These are phyloP conservation scores for Fraxinus paxiana DNA, from an alignment of 305 asterid genomes.

Conservation along the genomic window DNA sequence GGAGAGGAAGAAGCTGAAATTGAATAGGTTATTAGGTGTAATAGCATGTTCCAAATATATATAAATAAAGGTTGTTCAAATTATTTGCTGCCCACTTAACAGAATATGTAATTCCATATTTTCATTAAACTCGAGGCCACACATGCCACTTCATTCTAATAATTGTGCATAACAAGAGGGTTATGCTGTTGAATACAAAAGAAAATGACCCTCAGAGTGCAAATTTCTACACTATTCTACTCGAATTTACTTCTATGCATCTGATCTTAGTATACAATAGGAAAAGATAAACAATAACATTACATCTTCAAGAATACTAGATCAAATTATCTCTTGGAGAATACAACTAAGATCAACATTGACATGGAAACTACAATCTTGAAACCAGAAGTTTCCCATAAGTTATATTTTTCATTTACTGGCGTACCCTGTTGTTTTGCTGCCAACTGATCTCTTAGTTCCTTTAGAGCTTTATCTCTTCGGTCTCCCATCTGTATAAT, in stretches of 20 bases:
- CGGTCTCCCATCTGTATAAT: conserved; percentile 76
- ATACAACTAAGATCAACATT: conserved; percentile 63
- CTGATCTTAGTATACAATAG: conserved; percentile 32
- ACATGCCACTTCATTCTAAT: conserved; percentile 15
- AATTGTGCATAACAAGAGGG: conserved; percentile 15
- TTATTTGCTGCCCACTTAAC: not conserved
- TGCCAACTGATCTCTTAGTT: conserved; percentile 67
- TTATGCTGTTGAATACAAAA: conserved; percentile 15
- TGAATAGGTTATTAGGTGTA: not conserved
- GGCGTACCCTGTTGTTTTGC: conserved; percentile 40
- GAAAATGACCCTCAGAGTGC: conserved; percentile 11
- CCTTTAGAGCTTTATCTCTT: conserved; percentile 71
- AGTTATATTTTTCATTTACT: conserved; percentile 46
- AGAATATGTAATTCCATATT: not conserved
- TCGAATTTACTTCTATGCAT: conserved; percentile 19
- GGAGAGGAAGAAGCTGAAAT: not conserved
- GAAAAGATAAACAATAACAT: not conserved
- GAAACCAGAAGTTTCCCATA: conserved; percentile 81
- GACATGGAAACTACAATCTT: conserved; percentile 81
- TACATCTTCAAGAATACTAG: conserved; percentile 57
- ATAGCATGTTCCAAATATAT: not conserved
- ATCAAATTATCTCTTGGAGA: conserved; percentile 59
- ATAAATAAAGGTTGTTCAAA: not conserved
- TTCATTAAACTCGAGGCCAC: not conserved
- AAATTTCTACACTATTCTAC: conserved; percentile 15